Evolutionary conservation across 768 basidiomycete genomes (phyloP).

Genomic region (Kwoniella europaea): DNA sequence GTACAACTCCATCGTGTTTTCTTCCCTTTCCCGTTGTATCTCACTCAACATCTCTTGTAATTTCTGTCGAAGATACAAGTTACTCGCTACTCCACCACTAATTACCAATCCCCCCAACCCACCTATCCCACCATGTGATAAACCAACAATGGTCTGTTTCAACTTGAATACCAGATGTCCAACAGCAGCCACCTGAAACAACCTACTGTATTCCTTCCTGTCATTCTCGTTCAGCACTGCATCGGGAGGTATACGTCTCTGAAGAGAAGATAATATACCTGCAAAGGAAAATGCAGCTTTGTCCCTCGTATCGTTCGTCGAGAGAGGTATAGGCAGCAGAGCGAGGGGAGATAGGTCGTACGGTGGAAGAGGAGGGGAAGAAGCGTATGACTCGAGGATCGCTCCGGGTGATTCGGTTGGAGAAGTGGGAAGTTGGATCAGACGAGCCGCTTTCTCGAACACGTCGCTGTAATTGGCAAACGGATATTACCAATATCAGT

Average conservation of each 20-base stretch:
- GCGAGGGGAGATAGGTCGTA: conserved; percentile 24
- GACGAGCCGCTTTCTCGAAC: conserved; percentile 80
- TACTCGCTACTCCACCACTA: conserved; percentile 94
- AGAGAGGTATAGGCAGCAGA: conserved; percentile 35
- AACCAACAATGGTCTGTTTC: conserved; percentile 60
- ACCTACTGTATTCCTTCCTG: conserved; percentile 64
- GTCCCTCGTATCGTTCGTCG: conserved; percentile 35
- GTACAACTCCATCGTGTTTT: conserved; percentile 60
- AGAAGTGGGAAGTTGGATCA: conserved; percentile 65
- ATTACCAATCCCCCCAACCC: conserved; percentile 67
- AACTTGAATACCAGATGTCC: conserved; percentile 79
- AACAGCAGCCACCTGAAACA: conserved; percentile 75
- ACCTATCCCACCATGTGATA: background rate
- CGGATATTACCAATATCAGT: background rate
- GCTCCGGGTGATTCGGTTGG: conserved; percentile 32
- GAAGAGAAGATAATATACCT: conserved; percentile 73
- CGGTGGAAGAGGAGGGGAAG: conserved; percentile 29
- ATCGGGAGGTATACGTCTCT: conserved; percentile 64
- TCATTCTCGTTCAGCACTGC: conserved; percentile 19
- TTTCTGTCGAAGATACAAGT: conserved; percentile 64
- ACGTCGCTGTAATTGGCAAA: conserved; percentile 60
- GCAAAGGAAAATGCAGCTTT: conserved; percentile 77
- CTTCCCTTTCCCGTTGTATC: background rate
- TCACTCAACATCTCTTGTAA: conserved; percentile 39
- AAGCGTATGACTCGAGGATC: conserved; percentile 36